Evolutionary conservation across 306 rosid genomes (phyloP), one percentile per base, ranked within the genome.

Genomic region (Gleditsia sinensis): DNA sequence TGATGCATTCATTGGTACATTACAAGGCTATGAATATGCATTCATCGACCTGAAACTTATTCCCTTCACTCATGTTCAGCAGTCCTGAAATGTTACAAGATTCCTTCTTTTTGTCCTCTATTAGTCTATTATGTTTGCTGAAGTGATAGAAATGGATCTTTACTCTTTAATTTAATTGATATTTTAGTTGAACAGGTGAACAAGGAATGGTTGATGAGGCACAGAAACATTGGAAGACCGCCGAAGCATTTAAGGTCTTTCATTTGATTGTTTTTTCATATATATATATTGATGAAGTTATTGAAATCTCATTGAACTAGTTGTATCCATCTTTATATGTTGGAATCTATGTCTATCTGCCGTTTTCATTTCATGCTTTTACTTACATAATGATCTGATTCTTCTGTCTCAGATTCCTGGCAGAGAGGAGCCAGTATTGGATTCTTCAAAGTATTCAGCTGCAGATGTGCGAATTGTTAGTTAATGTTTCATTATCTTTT

Each of bases 161-260:
- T n/a, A n/a, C n/a, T n/a, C n/a, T n/a, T n/a, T n/a, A n/a, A n/a
- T 33, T 39, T 57, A 72, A 30, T 72, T 62, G 30, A 73, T 55
- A 30, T 75, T 24, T 51, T 55, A 48, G 73, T 82, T 83, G 69
- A 80, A 71, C 86, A 95, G 99, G 99, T 71, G 99, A 95, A 86
- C 96, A 95, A 84, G 99, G 99, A 82, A 84, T 90, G 91, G 87
- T 95, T 77, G 99, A 95, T 61, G 99, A 95, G 83, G 99, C 99
- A 48, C 97, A 95, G 68, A 95, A 95, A 76, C 96, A n/a, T 67
- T 95, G 88, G 99, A 95, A 83, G 99, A 95, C 85, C 85, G 99
- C 99, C 78, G 99, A 95, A 86, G 99, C 99, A 6, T 91, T 95
- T 69, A 92, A 95, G 98, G 99, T 91, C 70, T 59, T 72, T 40